A percentile compares a stretch with the other conserved stretches of the same genome.
These are phyloP conservation scores for Fusarium sublunatum DNA, from an alignment of 2,329 filamentous ascomycete species.

Conservation along the genomic window DNA sequence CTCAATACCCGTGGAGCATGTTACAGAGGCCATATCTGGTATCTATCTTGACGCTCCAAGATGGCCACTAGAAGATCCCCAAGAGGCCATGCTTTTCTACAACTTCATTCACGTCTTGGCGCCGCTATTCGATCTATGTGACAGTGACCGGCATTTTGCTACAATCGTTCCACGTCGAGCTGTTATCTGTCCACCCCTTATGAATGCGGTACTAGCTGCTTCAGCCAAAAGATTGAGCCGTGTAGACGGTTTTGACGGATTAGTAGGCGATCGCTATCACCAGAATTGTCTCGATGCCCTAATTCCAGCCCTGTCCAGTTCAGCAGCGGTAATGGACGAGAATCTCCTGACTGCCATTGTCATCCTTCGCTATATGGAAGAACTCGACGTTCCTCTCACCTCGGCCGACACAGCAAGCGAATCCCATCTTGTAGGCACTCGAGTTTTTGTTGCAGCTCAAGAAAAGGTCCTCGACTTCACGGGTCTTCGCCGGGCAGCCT, in stretches of 20 bases:
- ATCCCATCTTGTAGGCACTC: constrained; percentile 47
- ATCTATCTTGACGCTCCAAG: constrained; percentile 39
- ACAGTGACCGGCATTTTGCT: constrained; percentile 46
- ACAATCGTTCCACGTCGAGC: constrained; percentile 46
- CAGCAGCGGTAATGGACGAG: constrained; percentile 45
- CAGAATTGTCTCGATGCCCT: constrained; percentile 45
- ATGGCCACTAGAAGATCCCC: constrained; percentile 41
- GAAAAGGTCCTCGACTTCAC: constrained; percentile 45
- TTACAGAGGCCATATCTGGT: constrained; percentile 37
- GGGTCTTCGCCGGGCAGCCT: constrained; percentile 45
- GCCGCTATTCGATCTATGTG: constrained; percentile 47
- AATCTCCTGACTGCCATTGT: constrained; percentile 48
- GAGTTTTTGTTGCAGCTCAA: constrained; percentile 47
- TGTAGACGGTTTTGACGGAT: constrained; percentile 35
- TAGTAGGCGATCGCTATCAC: constrained; percentile 45
- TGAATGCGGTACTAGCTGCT: constrained; percentile 47
- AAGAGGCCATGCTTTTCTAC: constrained; percentile 47
- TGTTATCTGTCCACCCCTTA: constrained; percentile 43
- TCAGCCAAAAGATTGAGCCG: constrained; percentile 45
- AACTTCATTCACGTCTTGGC: constrained; percentile 44
- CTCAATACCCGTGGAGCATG: constrained; percentile 23
- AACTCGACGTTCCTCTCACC: constrained; percentile 41
- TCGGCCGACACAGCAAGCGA: constrained; percentile 32
- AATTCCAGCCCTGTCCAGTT: constrained; percentile 45
- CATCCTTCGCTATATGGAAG: constrained; percentile 48